phyloP scores from a whole-genome alignment of 305 asterid species.

The Fraxinus ornus region DNA sequence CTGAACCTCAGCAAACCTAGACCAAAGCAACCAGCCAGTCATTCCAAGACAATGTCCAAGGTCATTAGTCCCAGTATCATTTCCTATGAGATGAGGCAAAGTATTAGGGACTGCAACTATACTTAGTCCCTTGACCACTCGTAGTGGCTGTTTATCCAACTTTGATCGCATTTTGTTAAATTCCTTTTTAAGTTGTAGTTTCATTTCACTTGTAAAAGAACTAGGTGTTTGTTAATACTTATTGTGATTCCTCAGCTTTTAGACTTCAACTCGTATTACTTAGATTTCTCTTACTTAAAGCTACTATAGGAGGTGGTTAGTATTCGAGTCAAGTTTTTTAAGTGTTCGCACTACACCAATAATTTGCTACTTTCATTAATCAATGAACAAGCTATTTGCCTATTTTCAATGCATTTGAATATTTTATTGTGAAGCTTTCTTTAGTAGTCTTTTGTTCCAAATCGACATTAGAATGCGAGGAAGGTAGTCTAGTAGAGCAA shows the following conservation, averaged over 20 bases:
- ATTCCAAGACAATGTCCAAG: neutral
- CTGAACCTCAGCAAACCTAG: neutral
- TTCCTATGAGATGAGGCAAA: neutral
- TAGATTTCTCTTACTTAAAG: neutral
- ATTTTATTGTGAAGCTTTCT: neutral
- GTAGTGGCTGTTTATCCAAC: neutral
- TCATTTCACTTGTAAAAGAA: neutral
- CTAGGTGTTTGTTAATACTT: neutral
- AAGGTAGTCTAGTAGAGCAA: no score
- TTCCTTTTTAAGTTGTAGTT: neutral
- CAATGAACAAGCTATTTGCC: neutral
- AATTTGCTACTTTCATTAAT: neutral
- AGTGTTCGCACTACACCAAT: neutral
- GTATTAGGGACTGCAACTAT: neutral
- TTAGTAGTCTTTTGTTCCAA: neutral
- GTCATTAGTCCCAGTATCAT: neutral
- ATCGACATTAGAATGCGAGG: neutral
- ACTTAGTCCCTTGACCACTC: neutral
- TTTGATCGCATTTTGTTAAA: no score
- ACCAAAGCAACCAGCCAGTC: neutral
- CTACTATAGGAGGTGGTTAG: neutral
- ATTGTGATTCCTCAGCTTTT: neutral
- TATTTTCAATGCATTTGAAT: neutral
- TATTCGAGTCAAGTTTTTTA: neutral
- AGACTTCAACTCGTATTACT: neutral